Base-by-base conservation (phyloP, 352 stramenopile genomes). In the Phytophthora cryptogea region DNA sequence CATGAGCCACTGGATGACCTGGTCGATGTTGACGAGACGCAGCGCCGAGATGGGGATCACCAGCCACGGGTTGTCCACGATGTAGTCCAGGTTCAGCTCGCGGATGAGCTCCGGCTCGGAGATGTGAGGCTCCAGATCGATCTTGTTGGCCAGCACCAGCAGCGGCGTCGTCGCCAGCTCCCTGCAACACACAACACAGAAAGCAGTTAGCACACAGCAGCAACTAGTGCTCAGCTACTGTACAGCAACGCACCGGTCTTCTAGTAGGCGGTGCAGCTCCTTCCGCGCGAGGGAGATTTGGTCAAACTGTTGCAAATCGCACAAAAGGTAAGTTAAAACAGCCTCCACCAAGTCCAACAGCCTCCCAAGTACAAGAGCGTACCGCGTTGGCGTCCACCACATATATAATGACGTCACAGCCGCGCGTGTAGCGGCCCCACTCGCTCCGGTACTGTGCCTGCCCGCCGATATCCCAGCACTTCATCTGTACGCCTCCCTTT, bases 381-480 rank as follows among this genome's bases (percentile, higher is more conserved):
- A 97, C 90, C 68, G 96, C 96, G 27, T 97, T 96, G 40, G 96
- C 93, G 61, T 99, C 97, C 1, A 99, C 97, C 17, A 99, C 97
- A 88, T 98, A 99, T 68, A 99, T 96, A 73, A 99, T 98, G 54
- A 99, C 97, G 76, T 99, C 95, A 76, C 96, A 99, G 41, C 97
- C 97, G 55, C 96, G 95, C 57, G 92, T 97, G 75, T 98, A 98
- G 45, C 90, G 80, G 28, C 90, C 89, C 90, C 91, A 97, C 64
- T 97, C 90, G 54, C 81, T 94, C 59, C 97, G 90, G 62, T 99
- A 99, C 76, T 99, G 93, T 62, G 95, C 93, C 75, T 98, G 95
- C 8, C 97, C 97, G 39, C 96, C 96, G 55, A 99, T 98, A 82
- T 99, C 97, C 97, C 97, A 99, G 73, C 96, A 99, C 75, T 99